These are phyloP conservation scores for Leishmania braziliensis DNA, from an alignment of 208 protist genomes.

Conservation along the genomic window DNA sequence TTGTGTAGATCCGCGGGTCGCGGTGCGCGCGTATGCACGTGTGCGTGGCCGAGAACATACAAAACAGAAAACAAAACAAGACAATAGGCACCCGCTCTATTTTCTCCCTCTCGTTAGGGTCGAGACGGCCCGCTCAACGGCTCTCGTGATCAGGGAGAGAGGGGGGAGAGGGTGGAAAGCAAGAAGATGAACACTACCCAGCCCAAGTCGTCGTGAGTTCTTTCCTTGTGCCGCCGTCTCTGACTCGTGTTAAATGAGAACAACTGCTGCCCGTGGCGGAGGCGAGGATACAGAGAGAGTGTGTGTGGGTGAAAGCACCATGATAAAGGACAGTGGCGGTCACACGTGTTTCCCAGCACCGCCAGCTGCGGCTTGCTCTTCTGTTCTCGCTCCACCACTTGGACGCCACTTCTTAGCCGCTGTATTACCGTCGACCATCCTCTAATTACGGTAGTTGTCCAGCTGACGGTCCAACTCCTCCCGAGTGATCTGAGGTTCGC, in stretches of 20 bases:
- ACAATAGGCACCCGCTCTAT: background rate
- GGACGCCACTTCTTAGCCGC: background rate
- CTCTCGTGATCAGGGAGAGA: background rate
- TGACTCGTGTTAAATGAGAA: background rate
- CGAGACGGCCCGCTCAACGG: background rate
- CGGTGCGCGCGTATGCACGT: background rate
- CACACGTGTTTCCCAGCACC: background rate
- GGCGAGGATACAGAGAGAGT: background rate
- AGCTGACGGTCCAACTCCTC: constrained; percentile 83
- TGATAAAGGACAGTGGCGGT: background rate
- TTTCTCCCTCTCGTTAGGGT: background rate
- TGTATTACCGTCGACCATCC: background rate
- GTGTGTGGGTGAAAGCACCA: background rate
- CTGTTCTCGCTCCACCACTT: background rate
- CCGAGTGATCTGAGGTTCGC: constrained; percentile 38
- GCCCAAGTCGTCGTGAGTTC: background rate
- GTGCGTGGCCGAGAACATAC: background rate
- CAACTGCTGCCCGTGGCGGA: background rate
- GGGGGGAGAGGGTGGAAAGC: background rate
- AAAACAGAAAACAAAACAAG: constrained; percentile 19
- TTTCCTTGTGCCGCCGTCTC: background rate
- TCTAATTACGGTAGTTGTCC: constrained; percentile 75
- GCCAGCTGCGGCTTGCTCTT: too few species aligned
- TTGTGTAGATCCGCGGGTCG: background rate
- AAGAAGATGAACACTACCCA: background rate